Base-by-base conservation (phyloP, 2,329 filamentous ascomycete genomes). In the Bipolaris sorokiniana region DNA sequence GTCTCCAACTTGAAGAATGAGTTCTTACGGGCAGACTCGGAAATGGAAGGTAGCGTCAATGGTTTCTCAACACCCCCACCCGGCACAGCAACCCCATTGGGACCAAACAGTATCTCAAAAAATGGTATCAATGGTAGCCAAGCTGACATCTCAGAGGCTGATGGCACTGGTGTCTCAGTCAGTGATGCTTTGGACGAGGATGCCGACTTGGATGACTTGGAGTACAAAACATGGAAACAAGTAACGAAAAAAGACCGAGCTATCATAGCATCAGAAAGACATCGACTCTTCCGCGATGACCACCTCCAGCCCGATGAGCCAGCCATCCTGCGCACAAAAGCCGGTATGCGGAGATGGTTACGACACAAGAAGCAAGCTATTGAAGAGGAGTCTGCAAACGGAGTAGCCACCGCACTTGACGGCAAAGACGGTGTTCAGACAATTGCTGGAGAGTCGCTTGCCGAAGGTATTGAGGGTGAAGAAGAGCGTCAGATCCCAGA, bases 201-300 rank as follows among this genome's bases (percentile, higher is more conserved):
- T 65, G 84, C 86, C 11, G 92, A 92, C 65, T 87, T 96, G 66
- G 93, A 98, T 67, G 93, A 98, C 56, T 80, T 85, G 1, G 94
- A 97, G 72, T 97, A 95, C 79, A 96, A 96, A 75, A 90, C 95
- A 34, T 99, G 96, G 95, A 99, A 98, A 79, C 94, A 98, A 77
- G 92, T 97, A 38, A 99, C 95, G 1, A 98, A 98, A 79, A 97
- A 95, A 74, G 93, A 97, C 70, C 88, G 95, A 61, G 95, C 95
- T 3, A 81, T 90, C 22, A 87, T 94, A 51, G 90, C 95, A 57
- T 92, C 93, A 62, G 91, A 97, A 73, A 86, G 95, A 31, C 88
- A 92, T 75, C 86, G 90, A 37, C 84, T 99, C 13, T 97, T 99
- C 78, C 90, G 89, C 59, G 90, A 89, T 48, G 89, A 92, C 68